Percentiles rank a stretch among this genome's conserved stretches.
phyloP scores from a whole-genome alignment of 2,329 filamentous ascomycete species.

The Pseudocercospora pini-densiflorae region DNA sequence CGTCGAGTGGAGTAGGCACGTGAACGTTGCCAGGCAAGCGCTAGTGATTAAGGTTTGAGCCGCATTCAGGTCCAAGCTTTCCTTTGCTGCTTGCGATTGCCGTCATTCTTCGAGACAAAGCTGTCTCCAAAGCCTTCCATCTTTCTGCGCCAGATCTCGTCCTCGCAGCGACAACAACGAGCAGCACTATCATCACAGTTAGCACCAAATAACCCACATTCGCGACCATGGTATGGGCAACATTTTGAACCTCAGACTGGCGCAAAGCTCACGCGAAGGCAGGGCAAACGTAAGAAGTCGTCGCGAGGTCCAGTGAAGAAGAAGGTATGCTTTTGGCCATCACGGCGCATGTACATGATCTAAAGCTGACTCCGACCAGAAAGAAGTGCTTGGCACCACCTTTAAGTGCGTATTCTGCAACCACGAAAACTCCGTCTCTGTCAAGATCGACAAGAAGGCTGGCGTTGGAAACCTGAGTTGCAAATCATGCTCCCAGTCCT shows the following conservation, averaged over 20 bases:
- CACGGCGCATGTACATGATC: not conserved
- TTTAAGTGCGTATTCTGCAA: conserved; percentile 99
- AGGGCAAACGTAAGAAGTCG: conserved; percentile 90
- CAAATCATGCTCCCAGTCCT: conserved; percentile 91
- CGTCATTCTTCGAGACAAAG: not conserved
- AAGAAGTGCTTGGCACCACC: conserved; percentile 71
- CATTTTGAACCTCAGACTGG: not conserved
- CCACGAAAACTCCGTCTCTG: conserved; percentile 88
- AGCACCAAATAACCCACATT: not conserved
- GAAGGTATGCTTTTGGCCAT: conserved; percentile 62
- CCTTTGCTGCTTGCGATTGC: not conserved
- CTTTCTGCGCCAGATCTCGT: not conserved
- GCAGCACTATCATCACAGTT: not conserved
- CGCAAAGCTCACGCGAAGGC: conserved; percentile 3
- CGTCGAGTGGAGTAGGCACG: not conserved
- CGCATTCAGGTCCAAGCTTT: conserved; percentile 1
- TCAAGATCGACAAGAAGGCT: conserved; percentile 92
- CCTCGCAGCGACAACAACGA: not conserved
- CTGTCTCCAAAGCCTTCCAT: not conserved
- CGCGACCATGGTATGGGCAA: not conserved
- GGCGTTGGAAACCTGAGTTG: conserved; percentile 85
- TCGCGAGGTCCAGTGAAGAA: conserved; percentile 79
- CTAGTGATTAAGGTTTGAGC: conserved; percentile 2
- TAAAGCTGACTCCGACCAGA: conserved; percentile 15
- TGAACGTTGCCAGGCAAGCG: not conserved